Percentiles rank a stretch among this genome's conserved stretches.
These are phyloP conservation scores for Pythium folliculosum DNA, from an alignment of 352 stramenopile genomes.

Conservation along the genomic window DNA sequence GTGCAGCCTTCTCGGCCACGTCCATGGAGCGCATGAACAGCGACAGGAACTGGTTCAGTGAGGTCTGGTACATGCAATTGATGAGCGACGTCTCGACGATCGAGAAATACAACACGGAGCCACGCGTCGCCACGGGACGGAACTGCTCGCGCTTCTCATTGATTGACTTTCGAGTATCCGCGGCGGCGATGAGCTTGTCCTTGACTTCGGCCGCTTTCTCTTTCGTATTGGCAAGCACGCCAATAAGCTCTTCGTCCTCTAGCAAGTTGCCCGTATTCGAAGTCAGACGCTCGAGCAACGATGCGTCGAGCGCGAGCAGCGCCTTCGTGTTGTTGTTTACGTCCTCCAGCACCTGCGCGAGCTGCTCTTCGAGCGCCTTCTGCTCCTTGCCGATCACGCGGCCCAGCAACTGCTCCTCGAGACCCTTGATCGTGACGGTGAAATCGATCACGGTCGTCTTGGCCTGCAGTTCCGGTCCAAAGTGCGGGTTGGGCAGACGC, in stretches of 20 bases:
- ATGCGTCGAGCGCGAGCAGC: slow-evolving; percentile 94
- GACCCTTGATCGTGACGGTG: slow-evolving; percentile 96
- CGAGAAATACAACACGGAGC: slow-evolving; percentile 98
- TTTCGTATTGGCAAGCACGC: slow-evolving; percentile 97
- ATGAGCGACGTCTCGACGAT: slow-evolving; percentile 98
- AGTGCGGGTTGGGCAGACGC: slow-evolving; percentile 96
- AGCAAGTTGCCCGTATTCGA: slow-evolving; percentile 97
- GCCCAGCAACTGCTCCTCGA: slow-evolving; percentile 97
- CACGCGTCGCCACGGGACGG: slow-evolving; percentile 95
- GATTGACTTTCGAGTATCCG: slow-evolving; percentile 97
- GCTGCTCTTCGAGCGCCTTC: slow-evolving; percentile 97
- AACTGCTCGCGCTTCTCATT: slow-evolving; percentile 99
- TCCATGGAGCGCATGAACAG: slow-evolving; percentile 99
- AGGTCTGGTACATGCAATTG: slow-evolving; percentile 99
- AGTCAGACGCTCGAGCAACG: slow-evolving; percentile 94
- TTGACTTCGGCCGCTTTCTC: slow-evolving; percentile 98
- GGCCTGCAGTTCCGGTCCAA: slow-evolving; percentile 96
- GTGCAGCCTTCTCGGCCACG: slow-evolving; percentile 94
- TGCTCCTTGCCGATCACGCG: slow-evolving; percentile 98
- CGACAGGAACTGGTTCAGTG: slow-evolving; percentile 96
- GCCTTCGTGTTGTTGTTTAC: slow-evolving; percentile 99
- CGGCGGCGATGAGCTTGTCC: slow-evolving; percentile 95
- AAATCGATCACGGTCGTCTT: slow-evolving; percentile 99
- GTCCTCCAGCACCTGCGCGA: slow-evolving; percentile 98
- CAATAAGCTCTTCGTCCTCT: slow-evolving; percentile 98